A percentile compares a stretch with the other conserved stretches of the same genome.
Conservation (phyloP, 2,329 filamentous ascomycete species). For the Aspergillus cejpii region DNA sequence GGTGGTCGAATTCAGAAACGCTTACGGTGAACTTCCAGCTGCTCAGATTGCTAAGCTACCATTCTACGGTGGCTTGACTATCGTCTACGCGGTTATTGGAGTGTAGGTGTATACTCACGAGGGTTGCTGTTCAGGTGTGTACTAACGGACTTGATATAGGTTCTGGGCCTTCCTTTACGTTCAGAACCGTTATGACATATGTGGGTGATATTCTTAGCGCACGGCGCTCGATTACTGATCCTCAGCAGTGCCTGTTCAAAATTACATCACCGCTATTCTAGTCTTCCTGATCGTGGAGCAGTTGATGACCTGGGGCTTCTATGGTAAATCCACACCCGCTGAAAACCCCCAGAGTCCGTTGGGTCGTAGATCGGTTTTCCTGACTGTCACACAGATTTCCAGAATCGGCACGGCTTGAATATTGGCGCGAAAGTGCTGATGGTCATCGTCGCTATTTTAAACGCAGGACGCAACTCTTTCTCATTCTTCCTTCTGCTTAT, state of each 20-base stretch:
- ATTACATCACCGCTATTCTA: constrained; percentile 96
- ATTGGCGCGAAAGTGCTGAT: constrained; percentile 76
- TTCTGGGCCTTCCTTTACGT: constrained; percentile 96
- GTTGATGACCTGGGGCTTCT: constrained; percentile 98
- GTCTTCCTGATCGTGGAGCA: constrained; percentile 93
- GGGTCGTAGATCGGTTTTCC: constrained; percentile 20
- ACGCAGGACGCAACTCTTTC: constrained; percentile 91
- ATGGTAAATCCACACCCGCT: constrained; percentile 53
- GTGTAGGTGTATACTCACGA: constrained; percentile 44
- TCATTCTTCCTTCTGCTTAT: constrained; percentile 97
- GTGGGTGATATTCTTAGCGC: constrained; percentile 42
- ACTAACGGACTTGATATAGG: constrained; percentile 36
- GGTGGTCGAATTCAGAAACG: constrained; percentile 86
- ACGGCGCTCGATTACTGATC: constrained; percentile 28
- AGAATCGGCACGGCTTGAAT: constrained; percentile 84
- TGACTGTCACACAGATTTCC: constrained; percentile 59
- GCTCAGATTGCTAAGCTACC: constrained; percentile 95
- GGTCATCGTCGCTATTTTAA: constrained; percentile 84
- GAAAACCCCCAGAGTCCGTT: not conserved
- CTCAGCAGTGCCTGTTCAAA: constrained; percentile 75
- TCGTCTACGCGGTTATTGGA: constrained; percentile 82
- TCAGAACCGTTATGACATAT: constrained; percentile 85
- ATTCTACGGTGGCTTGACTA: constrained; percentile 91
- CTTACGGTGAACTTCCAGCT: constrained; percentile 90
- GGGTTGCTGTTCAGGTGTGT: not conserved